Evolutionary conservation across 371 early-diverging fungal species (phyloP), one percentile per base, ranked within the genome.

Genomic region (Apophysomyces trapeziformis): DNA sequence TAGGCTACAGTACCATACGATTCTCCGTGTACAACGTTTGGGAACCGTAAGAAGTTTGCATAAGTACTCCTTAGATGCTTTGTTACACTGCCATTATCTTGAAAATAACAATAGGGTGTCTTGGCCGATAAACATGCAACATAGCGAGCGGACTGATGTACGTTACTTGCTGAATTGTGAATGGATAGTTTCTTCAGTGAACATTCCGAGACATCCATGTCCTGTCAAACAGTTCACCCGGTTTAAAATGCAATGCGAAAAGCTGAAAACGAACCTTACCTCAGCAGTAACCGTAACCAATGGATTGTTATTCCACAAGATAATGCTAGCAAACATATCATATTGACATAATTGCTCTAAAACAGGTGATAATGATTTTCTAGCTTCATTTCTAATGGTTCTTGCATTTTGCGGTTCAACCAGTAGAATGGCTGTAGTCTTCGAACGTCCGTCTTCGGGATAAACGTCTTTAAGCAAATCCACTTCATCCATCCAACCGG

Each of bases 91-190:
- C 71, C 74, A 35, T 79, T 76, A 60, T 87, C 86, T 73, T 87
- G 88, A 50, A 89, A 89, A 65, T 87, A 89, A 66, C 89, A 89
- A 59, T 87, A 87, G 0, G 84, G 83, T n/a, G 87, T 86, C 6
- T 79, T 77, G 7, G 86, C 79, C 60, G 80, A 73, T 12, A 78
- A 78, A 57, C 89, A 89, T 12, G 88, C 89, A 70, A 87, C 70
- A 60, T 87, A 89, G 16, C 89, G 80, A 18, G 85, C 86, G 5
- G 83, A 77, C 38, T 73, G 70, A 60, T 83, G 77, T 77, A 85
- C 73, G 59, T 80, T 75, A 45, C 71, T 69, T 0, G 85, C 83
- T 6, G 88, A 76, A 68, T 87, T 85, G 60, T 82, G 74, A 14
- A 87, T 73, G 1, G 70, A 68, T 11, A 87, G 70, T 67, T 80